Percentiles rank a stretch among this genome's conserved stretches.
Conservation (phyloP, 768 basidiomycete genomes). For the Phaeotremella skinneri region DNA sequence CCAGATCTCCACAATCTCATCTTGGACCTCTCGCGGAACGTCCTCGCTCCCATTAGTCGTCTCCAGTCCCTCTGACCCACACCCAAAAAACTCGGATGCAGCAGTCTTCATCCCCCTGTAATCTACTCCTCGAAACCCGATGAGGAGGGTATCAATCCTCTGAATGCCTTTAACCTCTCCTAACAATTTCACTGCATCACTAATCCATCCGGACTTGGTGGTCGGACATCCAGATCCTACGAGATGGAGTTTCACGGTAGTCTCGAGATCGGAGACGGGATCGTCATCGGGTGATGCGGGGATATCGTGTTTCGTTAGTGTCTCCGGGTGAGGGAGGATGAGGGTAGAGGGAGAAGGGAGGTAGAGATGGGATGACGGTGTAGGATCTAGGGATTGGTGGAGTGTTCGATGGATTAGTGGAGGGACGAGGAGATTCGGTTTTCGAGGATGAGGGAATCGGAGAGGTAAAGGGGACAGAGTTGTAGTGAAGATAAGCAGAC, state of each 20-base stretch:
- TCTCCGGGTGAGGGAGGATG: conserved; percentile 34
- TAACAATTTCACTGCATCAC: conserved; percentile 21
- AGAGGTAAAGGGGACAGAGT: conserved; percentile 40
- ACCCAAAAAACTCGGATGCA: conserved; percentile 37
- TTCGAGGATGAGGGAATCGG: conserved; percentile 41
- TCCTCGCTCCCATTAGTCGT: conserved; percentile 19
- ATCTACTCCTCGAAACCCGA: conserved; percentile 49
- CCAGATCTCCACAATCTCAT: conserved; percentile 33
- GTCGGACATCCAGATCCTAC: conserved; percentile 8
- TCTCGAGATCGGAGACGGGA: conserved; percentile 18
- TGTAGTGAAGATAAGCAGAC: conserved; percentile 41
- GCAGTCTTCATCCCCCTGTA: conserved; percentile 42
- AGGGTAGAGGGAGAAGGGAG: conserved; percentile 1
- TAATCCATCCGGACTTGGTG: conserved; percentile 15
- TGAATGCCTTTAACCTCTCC: conserved; percentile 25
- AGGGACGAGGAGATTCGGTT: conserved; percentile 38
- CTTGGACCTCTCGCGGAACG: conserved; percentile 17
- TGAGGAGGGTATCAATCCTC: conserved; percentile 39
- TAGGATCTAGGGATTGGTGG: conserved; percentile 40
- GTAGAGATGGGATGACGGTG: conserved; percentile 17
- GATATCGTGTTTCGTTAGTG: conserved; percentile 37
- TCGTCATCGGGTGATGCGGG: conserved; percentile 9
- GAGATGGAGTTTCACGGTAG: conserved; percentile 40
- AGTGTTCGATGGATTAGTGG: conserved; percentile 46
- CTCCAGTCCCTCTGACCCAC: conserved; percentile 38